Evolutionary conservation across 768 basidiomycete genomes (phyloP).

Genomic region (Leccinellum rugosiceps): DNA sequence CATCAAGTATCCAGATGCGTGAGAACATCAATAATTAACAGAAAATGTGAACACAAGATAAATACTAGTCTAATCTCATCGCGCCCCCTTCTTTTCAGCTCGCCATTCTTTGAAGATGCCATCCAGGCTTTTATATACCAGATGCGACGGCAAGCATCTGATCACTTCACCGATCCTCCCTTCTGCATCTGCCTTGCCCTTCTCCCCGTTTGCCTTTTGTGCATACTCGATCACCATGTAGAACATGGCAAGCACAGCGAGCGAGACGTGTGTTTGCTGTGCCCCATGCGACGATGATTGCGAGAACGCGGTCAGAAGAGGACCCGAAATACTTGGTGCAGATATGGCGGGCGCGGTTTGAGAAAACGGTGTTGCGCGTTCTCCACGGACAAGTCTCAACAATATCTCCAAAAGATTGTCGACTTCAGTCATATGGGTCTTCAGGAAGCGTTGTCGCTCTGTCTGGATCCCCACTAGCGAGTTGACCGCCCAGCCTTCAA

Average conservation of each 20-base stretch:
- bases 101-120: conserved; percentile 94
- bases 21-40: conserved; percentile 12
- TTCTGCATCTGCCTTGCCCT: conserved; percentile 71
- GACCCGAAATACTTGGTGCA: conserved; percentile 62
- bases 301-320: conserved; percentile 64
- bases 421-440: conserved; percentile 80
- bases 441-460: conserved; percentile 85
- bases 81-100: conserved; percentile 75
- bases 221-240: conserved; percentile 83
- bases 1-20: conserved; percentile 21
- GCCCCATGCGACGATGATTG: conserved; percentile 77
- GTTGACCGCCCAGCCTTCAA: conserved; percentile 87
- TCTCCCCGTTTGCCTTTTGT: conserved; percentile 59
- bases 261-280: conserved; percentile 92
- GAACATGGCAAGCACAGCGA: conserved; percentile 91
- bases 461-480: conserved; percentile 71
- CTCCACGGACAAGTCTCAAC: conserved; percentile 86
- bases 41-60: neutral
- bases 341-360: conserved; percentile 60
- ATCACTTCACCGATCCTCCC: conserved; percentile 85
- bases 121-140: conserved; percentile 89
- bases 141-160: conserved; percentile 78
- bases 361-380: conserved; percentile 70
- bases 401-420: conserved; percentile 93
- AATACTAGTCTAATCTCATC: conserved; percentile 23